Base-by-base conservation (phyloP, 345 rosid species). In the Combretum micranthum region DNA sequence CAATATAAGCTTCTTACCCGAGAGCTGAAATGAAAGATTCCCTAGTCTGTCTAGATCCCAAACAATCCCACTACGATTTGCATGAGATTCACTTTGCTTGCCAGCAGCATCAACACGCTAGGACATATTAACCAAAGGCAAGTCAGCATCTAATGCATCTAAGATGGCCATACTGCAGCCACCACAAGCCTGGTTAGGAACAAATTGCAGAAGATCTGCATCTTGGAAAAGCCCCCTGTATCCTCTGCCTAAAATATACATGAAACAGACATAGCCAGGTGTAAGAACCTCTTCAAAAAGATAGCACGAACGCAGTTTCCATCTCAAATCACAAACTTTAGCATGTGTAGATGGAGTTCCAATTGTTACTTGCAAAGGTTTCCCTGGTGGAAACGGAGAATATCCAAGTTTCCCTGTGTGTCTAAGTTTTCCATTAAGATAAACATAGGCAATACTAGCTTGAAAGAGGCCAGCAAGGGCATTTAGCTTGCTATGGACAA, bases 391-490 rank as follows among this genome's bases (percentile, higher is more conserved):
- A 32, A 97, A 93, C 26, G 97, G 97, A 74, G 97, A 87, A 77
- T 93, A 93, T 60, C 99, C 97, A 65, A 93, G 70, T 71, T 85
- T 93, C 64, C 99, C 99, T 0, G 97, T 89, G 73, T 93, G 97
- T n/a, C n/a, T n/a, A n/a, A n/a, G n/a, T n/a, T n/a, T n/a, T n/a
- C n/a, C n/a, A n/a, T n/a, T n/a, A n/a, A n/a, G n/a, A n/a, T n/a
- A n/a, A n/a, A n/a, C n/a, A n/a, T n/a, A n/a, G n/a, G n/a, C n/a
- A n/a, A n/a, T n/a, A n/a, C n/a, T n/a, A n/a, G n/a, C n/a, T n/a
- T n/a, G n/a, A n/a, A n/a, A n/a, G n/a, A n/a, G n/a, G 73, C 99
- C 99, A 76, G 99, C 97, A 57, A 93, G 96, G 63, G 99, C 99
- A 80, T 87, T 93, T 37, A 97, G 99, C 77, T 93, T 93, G 77